Conservation (phyloP, 2,329 filamentous ascomycete genomes). For the Xylaria multiplex region DNA sequence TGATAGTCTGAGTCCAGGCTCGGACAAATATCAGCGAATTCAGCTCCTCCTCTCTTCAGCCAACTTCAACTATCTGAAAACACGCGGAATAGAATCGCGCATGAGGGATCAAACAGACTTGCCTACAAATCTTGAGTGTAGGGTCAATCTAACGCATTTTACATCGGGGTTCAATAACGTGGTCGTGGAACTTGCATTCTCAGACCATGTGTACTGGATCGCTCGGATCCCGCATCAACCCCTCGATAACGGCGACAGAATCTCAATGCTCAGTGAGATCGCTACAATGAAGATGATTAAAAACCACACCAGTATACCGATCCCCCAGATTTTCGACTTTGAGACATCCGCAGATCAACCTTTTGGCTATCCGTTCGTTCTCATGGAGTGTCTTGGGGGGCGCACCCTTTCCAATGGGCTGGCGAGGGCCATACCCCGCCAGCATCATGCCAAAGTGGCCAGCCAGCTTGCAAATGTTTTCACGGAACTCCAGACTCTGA, state of each 20-base stretch:
- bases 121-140: conserved; percentile 11
- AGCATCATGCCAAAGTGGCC: conserved; percentile 42
- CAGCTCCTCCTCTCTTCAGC: conserved; percentile 20
- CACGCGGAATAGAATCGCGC: conserved; percentile 17
- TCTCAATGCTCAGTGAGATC: conserved; percentile 45
- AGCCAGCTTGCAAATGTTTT: conserved; percentile 44
- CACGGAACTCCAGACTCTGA: conserved; percentile 42
- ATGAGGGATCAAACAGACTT: conserved; percentile 13
- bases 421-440: conserved; percentile 35
- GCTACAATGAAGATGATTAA: conserved; percentile 45
- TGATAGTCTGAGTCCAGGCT: conserved; percentile 4
- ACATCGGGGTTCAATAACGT: conserved; percentile 42
- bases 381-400: conserved; percentile 43
- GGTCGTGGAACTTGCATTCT: conserved; percentile 44
- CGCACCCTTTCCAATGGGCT: conserved; percentile 33
- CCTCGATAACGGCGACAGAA: conserved; percentile 34
- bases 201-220: conserved; percentile 44
- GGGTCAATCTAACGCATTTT: conserved; percentile 20
- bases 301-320: conserved; percentile 40
- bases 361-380: conserved; percentile 45
- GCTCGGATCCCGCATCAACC: conserved; percentile 41
- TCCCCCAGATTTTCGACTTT: conserved; percentile 42
- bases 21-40: conserved; percentile 25
- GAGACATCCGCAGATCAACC: conserved; percentile 37
- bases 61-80: conserved; percentile 25